Base-by-base conservation (phyloP, 179 eudicot species). In the Drosera spatulata region DNA sequence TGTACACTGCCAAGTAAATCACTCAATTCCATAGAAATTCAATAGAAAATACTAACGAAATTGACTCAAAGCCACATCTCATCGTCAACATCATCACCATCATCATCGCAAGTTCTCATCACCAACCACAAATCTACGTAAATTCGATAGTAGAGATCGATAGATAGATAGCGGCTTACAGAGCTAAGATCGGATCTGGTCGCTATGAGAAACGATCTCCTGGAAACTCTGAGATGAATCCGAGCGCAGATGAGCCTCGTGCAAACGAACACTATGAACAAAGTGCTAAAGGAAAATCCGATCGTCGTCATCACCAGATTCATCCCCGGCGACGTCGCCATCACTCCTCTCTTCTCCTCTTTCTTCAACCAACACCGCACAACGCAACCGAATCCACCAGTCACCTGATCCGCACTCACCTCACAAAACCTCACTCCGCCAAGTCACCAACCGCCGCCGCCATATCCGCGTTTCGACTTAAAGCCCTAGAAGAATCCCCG, bases 221-320 rank as follows among this genome's bases (percentile, higher is more conserved):
- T 69, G 4, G 88, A 69, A 64, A 82, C 77, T 52, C 66, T 70
- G 60, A 79, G 61, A 38, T 82, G 97, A 71, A 91, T 85, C 39
- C 96, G 77, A 54, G 98, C 96, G 65, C 91, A 91, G 53, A 91
- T 91, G 39, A 91, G 80, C 53, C 98, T 72, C 4, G 98, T 85
- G 62, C 98, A 91, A 0, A 91, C 88, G 71, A 91, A 91, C 11
- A 91, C 91, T 40, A 91, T 88, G 63, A 91, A 91, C 72, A 88
- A 65, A 41, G 81, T 82, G 64, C 96, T 91, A 10, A 88, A 86
- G n/a, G 84, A 69, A 59, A 88, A 91, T 49, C 95, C 98, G 62
- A 88, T 84, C 69, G 86, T 96, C 40, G 96, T 91, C 96, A 88
- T 88, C 74, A 91, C 98, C 73, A 88, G 68, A 68, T 91, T 88